Percentiles rank a stretch among this genome's conserved stretches.
Conservation (phyloP, 1,284 basidiomycete species). For the Ceratobasidium sp. region DNA sequence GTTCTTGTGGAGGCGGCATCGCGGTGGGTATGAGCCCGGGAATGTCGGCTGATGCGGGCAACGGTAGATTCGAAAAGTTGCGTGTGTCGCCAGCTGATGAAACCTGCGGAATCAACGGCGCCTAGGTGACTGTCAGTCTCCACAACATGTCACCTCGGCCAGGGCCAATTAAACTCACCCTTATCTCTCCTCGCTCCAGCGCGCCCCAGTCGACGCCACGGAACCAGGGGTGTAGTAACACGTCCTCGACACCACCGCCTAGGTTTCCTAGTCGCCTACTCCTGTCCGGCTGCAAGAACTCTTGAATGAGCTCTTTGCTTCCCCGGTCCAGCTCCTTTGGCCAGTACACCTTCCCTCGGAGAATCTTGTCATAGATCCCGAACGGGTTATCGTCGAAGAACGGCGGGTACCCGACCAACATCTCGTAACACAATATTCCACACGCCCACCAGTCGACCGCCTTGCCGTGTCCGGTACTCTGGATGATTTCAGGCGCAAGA, state of each 20-base stretch:
- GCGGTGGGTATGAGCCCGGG: conserved; percentile 68
- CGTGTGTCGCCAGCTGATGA: conserved; percentile 83
- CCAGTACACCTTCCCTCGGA: conserved; percentile 94
- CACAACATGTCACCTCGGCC: conserved; percentile 34
- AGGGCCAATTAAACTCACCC: conserved; percentile 62
- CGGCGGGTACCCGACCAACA: conserved; percentile 89
- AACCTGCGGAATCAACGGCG: conserved; percentile 84
- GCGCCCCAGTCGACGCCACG: conserved; percentile 93
- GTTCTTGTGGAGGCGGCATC: conserved; percentile 61
- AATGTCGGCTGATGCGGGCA: conserved; percentile 81
- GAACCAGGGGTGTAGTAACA: conserved; percentile 96
- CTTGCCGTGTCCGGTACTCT: conserved; percentile 97
- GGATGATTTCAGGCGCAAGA: conserved; percentile 94
- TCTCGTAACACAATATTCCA: conserved; percentile 97
- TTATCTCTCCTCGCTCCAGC: conserved; percentile 81
- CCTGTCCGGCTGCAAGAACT: conserved; percentile 94
- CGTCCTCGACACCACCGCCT: conserved; percentile 91
- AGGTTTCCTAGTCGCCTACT: conserved; percentile 95
- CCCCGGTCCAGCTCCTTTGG: conserved; percentile 84
- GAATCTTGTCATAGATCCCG: conserved; percentile 94
- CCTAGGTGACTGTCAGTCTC: conserved; percentile 63
- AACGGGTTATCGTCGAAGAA: conserved; percentile 76
- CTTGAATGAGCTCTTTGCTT: conserved; percentile 81
- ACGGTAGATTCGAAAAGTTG: conserved; percentile 81
- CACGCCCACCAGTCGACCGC: conserved; percentile 99